Evolutionary conservation across 805 yeast genomes (phyloP), one percentile per base, ranked within the genome.

Genomic region (Isabelozyma rhagii): DNA sequence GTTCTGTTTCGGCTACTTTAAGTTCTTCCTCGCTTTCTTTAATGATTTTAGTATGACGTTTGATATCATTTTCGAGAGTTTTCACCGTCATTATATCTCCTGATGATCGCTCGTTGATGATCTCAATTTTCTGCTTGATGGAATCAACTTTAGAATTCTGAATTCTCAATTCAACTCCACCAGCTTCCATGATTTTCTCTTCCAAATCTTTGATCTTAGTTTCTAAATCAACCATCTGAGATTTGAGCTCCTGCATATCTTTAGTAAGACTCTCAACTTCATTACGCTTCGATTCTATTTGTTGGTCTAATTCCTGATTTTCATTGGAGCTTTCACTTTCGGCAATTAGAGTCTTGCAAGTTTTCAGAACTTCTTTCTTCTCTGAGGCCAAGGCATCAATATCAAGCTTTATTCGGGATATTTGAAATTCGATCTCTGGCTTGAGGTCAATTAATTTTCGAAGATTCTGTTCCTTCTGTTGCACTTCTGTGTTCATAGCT

Each of bases 101-200:
- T 5, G 84, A 75, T 11, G 83, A 74, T 57, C 82, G 83, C 42
- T 81, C 80, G 36, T 69, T 72, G 11, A 83, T 64, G 15, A 85
- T 79, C 47, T 84, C 88, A 28, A 87, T 78, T 58, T 82, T 80
- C 57, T 87, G 88, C 41, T 75, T 72, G 34, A 87, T 73, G 1
- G 96, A 86, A 57, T 84, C 91, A 8, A 94, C 97, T 60, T 83
- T 87, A 1, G 96, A 81, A 52, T 83, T 86, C 59, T 91, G 97
- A 52, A 87, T 65, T 49, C 89, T 82, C 54, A 94, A 74, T 53
- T 83, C 83, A 8, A 88, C 85, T 52, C 99, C 99, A 47, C 99
- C 99, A 47, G 89, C 85, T 45, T 87, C 85, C 88, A 92, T 82
- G 39, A 94, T 89, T 60, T 84, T 79, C 49, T 85, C 88, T 56